A percentile compares a stretch with the other conserved stretches of the same genome.
phyloP scores from a whole-genome alignment of 108 stramenopile species.

The Tribonema minus region DNA sequence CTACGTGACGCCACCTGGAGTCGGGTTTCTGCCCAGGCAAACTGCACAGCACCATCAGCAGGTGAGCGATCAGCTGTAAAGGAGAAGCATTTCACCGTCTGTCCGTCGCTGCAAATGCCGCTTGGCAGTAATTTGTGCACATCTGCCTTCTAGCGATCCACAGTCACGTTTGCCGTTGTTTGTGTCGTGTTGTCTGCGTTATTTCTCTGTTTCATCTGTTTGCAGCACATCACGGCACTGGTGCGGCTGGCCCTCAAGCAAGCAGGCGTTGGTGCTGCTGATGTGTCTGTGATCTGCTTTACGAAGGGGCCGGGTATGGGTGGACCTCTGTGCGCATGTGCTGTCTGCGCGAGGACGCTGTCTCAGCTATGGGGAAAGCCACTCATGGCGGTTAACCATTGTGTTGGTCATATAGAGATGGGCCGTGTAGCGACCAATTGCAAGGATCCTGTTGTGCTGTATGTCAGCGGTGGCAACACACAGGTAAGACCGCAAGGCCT shows the following conservation, averaged over 20 bases:
- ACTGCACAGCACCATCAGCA: slow-evolving; percentile 95
- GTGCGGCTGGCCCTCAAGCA: slow-evolving; percentile 77
- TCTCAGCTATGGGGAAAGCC: slow-evolving; percentile 79
- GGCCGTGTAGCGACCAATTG: slow-evolving; percentile 80
- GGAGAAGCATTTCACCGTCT: no score
- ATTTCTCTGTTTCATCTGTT: background rate
- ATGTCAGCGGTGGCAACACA: slow-evolving; percentile 97
- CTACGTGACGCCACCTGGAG: slow-evolving; percentile 86
- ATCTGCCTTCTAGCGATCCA: no score
- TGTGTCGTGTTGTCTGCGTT: background rate
- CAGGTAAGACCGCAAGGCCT: no score
- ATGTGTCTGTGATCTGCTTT: slow-evolving; percentile 60
- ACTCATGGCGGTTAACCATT: slow-evolving; percentile 93
- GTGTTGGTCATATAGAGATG: slow-evolving; percentile 99
- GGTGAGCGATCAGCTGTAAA: slow-evolving; percentile 23
- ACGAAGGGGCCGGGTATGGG: slow-evolving; percentile 99
- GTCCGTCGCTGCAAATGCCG: no score
- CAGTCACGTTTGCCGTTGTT: background rate
- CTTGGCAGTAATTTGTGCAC: no score
- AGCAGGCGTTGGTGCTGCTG: slow-evolving; percentile 59
- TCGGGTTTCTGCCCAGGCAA: slow-evolving; percentile 93
- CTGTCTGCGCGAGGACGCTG: slow-evolving; percentile 62
- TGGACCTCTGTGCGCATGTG: slow-evolving; percentile 86
- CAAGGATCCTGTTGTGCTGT: slow-evolving; percentile 87
- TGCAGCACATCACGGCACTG: slow-evolving; percentile 73